phyloP scores from a whole-genome alignment of 2,329 filamentous ascomycete genomes.

The Calonectria crousiana region DNA sequence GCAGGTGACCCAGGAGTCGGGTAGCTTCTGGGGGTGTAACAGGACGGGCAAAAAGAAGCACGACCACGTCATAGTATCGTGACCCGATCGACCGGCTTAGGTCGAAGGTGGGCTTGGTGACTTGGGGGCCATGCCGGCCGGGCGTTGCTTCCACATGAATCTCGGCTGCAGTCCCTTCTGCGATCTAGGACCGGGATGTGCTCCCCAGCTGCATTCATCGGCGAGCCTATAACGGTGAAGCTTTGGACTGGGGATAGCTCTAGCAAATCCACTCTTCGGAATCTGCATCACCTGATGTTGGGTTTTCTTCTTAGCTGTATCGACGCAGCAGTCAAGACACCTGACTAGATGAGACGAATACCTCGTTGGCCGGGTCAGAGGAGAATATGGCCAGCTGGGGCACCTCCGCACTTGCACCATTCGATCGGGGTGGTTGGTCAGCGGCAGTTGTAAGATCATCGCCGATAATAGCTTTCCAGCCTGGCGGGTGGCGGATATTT shows the following conservation, averaged over 20 bases:
- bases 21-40: slow-evolving; percentile 38
- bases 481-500: slow-evolving; percentile 14
- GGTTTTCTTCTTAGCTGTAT: slow-evolving; percentile 26
- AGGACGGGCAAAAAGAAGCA: slow-evolving; percentile 28
- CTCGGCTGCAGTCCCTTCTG: slow-evolving; percentile 34
- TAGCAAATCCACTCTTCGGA: slow-evolving; percentile 19
- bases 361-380: slow-evolving; percentile 26
- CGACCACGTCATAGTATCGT: slow-evolving; percentile 44
- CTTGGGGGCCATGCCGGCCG: slow-evolving; percentile 31
- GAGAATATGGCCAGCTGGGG: slow-evolving; percentile 16
- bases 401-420: slow-evolving; percentile 23
- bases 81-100: slow-evolving; percentile 42
- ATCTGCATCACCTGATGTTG: slow-evolving; percentile 32
- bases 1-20: slow-evolving; percentile 34
- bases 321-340: slow-evolving; percentile 24
- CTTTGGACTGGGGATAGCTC: slow-evolving; percentile 5
- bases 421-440: slow-evolving; percentile 20
- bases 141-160: slow-evolving; percentile 33
- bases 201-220: slow-evolving; percentile 15
- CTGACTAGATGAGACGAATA: slow-evolving; percentile 23
- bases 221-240: slow-evolving; percentile 11
- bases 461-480: slow-evolving; percentile 18
- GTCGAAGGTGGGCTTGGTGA: slow-evolving; percentile 23
- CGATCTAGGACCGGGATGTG: slow-evolving; percentile 28
- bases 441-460: slow-evolving; percentile 34